A percentile compares a stretch with the other conserved stretches of the same genome.
Conservation (phyloP, 495 filamentous ascomycete genomes). For the Talaromyces adpressus region DNA sequence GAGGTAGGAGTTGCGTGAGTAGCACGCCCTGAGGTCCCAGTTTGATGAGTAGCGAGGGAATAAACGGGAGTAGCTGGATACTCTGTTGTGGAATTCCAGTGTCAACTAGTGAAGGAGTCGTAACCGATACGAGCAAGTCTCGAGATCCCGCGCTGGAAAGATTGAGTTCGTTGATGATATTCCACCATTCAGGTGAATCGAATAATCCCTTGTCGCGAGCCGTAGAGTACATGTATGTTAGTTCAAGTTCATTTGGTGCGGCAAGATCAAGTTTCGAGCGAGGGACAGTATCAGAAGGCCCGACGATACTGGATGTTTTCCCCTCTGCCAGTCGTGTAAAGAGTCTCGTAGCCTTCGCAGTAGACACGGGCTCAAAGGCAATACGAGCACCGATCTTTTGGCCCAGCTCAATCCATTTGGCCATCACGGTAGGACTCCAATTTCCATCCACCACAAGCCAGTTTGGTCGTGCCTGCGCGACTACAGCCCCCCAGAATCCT, state of each 20-base stretch:
- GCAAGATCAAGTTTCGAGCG: conserved; percentile 56
- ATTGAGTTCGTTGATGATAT: conserved; percentile 66
- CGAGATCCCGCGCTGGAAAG: conserved; percentile 50
- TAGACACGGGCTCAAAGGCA: conserved; percentile 91
- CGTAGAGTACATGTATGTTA: conserved; percentile 63
- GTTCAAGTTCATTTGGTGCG: conserved; percentile 77
- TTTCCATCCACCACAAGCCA: conserved; percentile 81
- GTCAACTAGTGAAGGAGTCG: conserved; percentile 57
- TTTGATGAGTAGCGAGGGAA: conserved; percentile 79
- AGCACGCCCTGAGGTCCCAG: conserved; percentile 75
- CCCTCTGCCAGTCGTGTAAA: conserved; percentile 33
- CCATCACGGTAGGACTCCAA: conserved; percentile 58
- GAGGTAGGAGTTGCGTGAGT: conserved; percentile 59
- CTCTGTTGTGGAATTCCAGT: conserved; percentile 73
- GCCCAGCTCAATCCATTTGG: conserved; percentile 54
- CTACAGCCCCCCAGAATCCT: conserved; percentile 52
- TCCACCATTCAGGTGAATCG: conserved; percentile 64
- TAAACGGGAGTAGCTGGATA: conserved; percentile 80
- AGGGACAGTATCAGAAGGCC: conserved; percentile 46
- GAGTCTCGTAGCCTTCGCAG: conserved; percentile 63
- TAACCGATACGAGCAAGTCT: conserved; percentile 56
- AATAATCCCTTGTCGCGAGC: conserved; percentile 60
- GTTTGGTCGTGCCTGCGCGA: conserved; percentile 50
- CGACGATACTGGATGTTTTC: conserved; percentile 20
- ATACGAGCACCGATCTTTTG: conserved; percentile 46